Evolutionary conservation across 2,329 filamentous ascomycete species (phyloP).

Genomic region (Pezicula neosporulosa): DNA sequence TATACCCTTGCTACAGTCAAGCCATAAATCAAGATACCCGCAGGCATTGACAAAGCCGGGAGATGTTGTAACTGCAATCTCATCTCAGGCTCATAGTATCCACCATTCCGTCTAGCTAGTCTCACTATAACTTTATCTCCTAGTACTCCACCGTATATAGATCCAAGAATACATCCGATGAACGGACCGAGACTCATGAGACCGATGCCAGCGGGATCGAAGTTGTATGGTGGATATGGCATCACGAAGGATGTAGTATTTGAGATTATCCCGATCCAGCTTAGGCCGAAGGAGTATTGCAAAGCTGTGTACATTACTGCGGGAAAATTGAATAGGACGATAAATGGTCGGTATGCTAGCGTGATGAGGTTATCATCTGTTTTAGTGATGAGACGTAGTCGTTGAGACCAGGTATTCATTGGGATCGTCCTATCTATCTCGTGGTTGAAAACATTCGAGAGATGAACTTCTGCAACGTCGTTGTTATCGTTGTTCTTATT

Average conservation of each 20-base stretch:
- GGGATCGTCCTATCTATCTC: no score
- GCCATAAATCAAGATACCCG: neutral
- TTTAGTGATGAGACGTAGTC: neutral
- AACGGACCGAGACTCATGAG: slow-evolving; percentile 23
- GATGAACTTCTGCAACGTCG: no score
- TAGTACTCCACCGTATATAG: slow-evolving; percentile 9
- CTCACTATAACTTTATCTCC: neutral
- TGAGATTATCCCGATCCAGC: neutral
- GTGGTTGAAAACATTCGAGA: no score
- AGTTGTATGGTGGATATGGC: neutral
- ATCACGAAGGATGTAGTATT: neutral
- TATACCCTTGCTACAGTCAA: neutral
- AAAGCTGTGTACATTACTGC: neutral
- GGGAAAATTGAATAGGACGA: neutral
- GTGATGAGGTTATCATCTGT: neutral
- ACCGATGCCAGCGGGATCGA: slow-evolving; percentile 26
- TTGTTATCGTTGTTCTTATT: no score
- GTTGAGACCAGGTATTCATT: no score
- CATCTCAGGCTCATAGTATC: neutral
- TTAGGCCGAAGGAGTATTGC: neutral
- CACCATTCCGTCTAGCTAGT: neutral
- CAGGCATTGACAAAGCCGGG: neutral
- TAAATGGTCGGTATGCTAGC: neutral
- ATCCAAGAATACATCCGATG: slow-evolving; percentile 32
- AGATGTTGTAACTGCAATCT: neutral